Evolutionary conservation across 179 eudicot genomes (phyloP).

Genomic region (Silene vulgaris): DNA sequence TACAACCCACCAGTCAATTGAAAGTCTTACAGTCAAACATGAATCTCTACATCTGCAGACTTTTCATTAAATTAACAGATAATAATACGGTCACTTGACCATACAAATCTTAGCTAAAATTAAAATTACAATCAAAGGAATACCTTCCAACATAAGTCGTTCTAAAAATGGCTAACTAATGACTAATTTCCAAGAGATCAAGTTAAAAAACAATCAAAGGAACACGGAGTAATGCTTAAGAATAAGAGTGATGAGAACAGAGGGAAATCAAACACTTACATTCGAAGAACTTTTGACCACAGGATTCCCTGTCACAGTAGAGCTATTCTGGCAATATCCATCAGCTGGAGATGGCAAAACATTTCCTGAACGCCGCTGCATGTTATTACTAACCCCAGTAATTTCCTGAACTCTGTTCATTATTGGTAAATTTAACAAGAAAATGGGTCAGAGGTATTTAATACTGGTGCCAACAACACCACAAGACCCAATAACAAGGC

Average conservation of each 20-base stretch:
- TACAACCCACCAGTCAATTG: conserved; percentile 19
- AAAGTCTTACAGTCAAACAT: neutral
- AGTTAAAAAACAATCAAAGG: neutral
- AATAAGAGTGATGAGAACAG: neutral
- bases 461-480: neutral
- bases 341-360: conserved; percentile 74
- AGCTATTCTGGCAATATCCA: conserved; percentile 35
- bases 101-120: neutral
- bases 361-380: conserved; percentile 60
- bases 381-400: conserved; percentile 58
- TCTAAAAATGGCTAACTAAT: neutral
- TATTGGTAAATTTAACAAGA: neutral
- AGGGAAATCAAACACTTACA: conserved; percentile 35
- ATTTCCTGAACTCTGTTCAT: conserved; percentile 85
- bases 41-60: neutral
- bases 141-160: neutral
- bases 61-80: neutral
- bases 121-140: too few relatives aligned
- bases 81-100: neutral
- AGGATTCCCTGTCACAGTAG: conserved; percentile 35
- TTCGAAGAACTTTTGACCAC: conserved; percentile 34
- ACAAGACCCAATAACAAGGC: neutral
- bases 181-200: neutral
- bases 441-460: neutral
- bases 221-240: neutral